Percentiles rank a stretch among this genome's conserved stretches.
Evolutionary conservation across 768 basidiomycete species (phyloP).

Genomic region (Hebeloma cylindrosporum): DNA sequence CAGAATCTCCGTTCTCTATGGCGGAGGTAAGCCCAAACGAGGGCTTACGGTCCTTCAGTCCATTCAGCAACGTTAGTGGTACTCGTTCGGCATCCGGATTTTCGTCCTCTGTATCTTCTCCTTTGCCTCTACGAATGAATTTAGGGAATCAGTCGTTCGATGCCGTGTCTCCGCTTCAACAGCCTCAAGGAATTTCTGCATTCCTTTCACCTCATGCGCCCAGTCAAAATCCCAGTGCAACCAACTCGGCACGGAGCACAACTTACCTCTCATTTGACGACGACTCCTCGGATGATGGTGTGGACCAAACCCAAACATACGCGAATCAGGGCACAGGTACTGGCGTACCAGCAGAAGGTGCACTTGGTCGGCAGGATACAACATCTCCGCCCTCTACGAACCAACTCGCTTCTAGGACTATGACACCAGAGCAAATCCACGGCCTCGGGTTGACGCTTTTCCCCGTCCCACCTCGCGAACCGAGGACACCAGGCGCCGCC

Average conservation of each 20-base stretch:
- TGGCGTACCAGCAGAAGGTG: background rate
- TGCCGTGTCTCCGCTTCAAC: constrained; percentile 14
- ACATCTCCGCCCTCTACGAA: background rate
- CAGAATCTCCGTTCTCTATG: constrained; percentile 41
- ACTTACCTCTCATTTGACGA: constrained; percentile 18
- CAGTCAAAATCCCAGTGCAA: constrained; percentile 2
- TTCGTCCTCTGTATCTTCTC: constrained; percentile 13
- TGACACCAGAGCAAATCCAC: no score
- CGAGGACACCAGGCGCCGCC: constrained; percentile 4
- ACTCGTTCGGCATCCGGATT: constrained; percentile 8
- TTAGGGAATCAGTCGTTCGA: constrained; percentile 20
- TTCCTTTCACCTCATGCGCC: constrained; percentile 5
- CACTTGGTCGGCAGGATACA: background rate
- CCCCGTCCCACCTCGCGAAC: constrained; percentile 6
- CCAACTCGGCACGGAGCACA: constrained; percentile 15
- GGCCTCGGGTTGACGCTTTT: constrained; percentile 9
- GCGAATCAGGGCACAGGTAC: constrained; percentile 4
- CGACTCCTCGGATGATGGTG: constrained; percentile 8
- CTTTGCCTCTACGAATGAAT: constrained; percentile 16
- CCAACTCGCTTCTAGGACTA: no score
- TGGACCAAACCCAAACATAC: background rate
- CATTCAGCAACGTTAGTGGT: constrained; percentile 1
- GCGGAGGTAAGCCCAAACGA: constrained; percentile 21
- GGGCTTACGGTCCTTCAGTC: constrained; percentile 10
- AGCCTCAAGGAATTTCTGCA: constrained; percentile 1